Conservation (phyloP, 164 flowering plant genomes). For the Piper longum region DNA sequence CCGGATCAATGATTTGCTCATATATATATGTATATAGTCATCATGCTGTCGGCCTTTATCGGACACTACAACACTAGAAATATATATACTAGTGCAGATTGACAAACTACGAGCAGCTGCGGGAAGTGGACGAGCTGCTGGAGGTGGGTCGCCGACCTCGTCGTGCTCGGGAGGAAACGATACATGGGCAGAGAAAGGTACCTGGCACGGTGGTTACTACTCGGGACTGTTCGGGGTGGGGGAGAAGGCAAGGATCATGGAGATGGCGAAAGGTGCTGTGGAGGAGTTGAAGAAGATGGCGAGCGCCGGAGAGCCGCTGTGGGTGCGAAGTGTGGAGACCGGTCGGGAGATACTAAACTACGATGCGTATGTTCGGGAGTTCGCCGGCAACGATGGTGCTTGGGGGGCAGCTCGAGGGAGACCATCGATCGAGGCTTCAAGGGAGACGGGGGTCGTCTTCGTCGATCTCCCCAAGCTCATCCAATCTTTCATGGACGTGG, state of each 20-base stretch:
- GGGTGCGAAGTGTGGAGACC: constrained; percentile 86
- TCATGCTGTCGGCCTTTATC: neutral
- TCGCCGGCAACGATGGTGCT: constrained; percentile 18
- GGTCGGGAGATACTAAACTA: constrained; percentile 93
- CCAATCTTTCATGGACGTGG: constrained; percentile 86
- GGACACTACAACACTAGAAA: no score
- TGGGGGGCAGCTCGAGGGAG: constrained; percentile 19
- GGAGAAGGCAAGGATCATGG: constrained; percentile 58
- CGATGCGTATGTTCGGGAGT: constrained; percentile 69
- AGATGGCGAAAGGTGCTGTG: constrained; percentile 41
- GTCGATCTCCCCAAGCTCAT: constrained; percentile 61
- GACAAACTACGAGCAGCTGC: constrained; percentile 47
- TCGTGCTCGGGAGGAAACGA: constrained; percentile 55
- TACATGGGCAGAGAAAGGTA: constrained; percentile 31
- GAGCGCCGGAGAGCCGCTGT: constrained; percentile 60
- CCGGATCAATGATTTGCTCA: neutral
- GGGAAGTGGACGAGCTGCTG: constrained; percentile 34
- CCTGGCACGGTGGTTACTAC: constrained; percentile 50
- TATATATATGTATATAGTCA: neutral
- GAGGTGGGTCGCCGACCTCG: constrained; percentile 39
- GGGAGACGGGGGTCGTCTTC: constrained; percentile 69
- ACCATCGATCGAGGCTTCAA: constrained; percentile 79
- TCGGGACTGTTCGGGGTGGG: constrained; percentile 54
- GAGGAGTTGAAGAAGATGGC: constrained; percentile 83
- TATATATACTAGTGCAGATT: constrained; percentile 23